Conservation (phyloP, 2,329 filamentous ascomycete genomes). For the Parastagonospora avenae region DNA sequence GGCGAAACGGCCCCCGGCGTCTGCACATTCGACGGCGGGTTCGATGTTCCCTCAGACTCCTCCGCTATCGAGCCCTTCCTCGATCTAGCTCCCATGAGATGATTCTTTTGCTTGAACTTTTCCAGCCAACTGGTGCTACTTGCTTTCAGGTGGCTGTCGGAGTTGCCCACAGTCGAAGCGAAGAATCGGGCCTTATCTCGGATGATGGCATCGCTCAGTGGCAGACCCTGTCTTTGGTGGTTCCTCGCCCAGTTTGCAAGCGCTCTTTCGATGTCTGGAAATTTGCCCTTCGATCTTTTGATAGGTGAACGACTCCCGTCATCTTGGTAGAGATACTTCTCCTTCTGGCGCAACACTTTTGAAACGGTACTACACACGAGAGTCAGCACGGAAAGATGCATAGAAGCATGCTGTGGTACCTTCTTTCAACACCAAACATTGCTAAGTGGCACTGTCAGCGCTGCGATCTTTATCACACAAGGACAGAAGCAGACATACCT, state of each 20-base stretch:
- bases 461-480: constrained; percentile 1
- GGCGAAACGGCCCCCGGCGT: constrained; percentile 73
- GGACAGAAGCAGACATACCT: constrained; percentile 57
- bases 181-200: constrained; percentile 84
- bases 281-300: constrained; percentile 83
- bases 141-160: constrained; percentile 72
- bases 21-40: constrained; percentile 62
- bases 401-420: constrained; percentile 60
- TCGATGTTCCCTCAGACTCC: constrained; percentile 69
- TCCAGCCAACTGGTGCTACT: constrained; percentile 83
- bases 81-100: constrained; percentile 59
- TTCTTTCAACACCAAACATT: constrained; percentile 95
- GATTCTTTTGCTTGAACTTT: constrained; percentile 93
- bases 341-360: constrained; percentile 91
- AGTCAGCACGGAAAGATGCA: constrained; percentile 21
- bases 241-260: constrained; percentile 87
- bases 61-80: constrained; percentile 64
- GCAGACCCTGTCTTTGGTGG: constrained; percentile 74
- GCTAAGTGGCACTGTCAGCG: constrained; percentile 56
- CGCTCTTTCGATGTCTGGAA: constrained; percentile 88
- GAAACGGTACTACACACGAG: constrained; percentile 81
- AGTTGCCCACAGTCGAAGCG: constrained; percentile 71
- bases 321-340: constrained; percentile 86
- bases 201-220: constrained; percentile 79
- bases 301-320: constrained; percentile 79